A percentile compares a stretch with the other conserved stretches of the same genome.
phyloP scores from a whole-genome alignment of 129 eudicot species.

The Helianthus tuberosus region DNA sequence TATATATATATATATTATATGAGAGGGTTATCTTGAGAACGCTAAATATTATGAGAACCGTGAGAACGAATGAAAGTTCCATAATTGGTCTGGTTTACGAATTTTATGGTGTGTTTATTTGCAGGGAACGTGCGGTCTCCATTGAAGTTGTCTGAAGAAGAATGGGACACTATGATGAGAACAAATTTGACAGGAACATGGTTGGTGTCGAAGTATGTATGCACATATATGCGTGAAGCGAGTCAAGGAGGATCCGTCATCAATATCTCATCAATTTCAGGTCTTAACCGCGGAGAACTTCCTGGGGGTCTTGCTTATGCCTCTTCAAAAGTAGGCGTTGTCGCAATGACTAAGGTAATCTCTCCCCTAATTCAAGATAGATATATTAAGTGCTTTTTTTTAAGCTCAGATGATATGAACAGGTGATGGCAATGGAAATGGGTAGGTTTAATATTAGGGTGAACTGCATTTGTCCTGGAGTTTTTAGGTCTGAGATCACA shows the following conservation, averaged over 20 bases:
- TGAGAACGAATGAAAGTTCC: too few species aligned
- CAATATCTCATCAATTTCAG: constrained; percentile 71
- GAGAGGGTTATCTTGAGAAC: too few species aligned
- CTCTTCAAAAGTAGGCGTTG: constrained; percentile 62
- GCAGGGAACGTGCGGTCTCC: constrained; percentile 55
- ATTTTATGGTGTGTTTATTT: background rate
- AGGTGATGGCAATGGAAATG: constrained; percentile 34
- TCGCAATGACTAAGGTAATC: constrained; percentile 46
- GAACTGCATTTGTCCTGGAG: constrained; percentile 14
- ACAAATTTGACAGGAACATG: constrained; percentile 68
- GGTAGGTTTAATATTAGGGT: constrained; percentile 15
- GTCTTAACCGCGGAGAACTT: constrained; percentile 65
- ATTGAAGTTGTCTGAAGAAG: constrained; percentile 63
- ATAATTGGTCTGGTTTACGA: too few species aligned
- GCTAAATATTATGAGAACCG: too few species aligned
- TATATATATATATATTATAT: too few species aligned
- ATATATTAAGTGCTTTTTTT: background rate
- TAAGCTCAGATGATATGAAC: background rate
- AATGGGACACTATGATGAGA: constrained; percentile 50
- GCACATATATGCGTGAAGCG: constrained; percentile 69
- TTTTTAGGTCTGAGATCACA: constrained; percentile 30
- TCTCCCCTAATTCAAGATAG: background rate
- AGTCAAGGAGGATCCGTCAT: constrained; percentile 64
- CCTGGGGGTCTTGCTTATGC: constrained; percentile 70
- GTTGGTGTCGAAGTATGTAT: constrained; percentile 52